A percentile compares a stretch with the other conserved stretches of the same genome.
phyloP scores from a whole-genome alignment of 257 asterid genomes.

The Solanum neorickii region DNA sequence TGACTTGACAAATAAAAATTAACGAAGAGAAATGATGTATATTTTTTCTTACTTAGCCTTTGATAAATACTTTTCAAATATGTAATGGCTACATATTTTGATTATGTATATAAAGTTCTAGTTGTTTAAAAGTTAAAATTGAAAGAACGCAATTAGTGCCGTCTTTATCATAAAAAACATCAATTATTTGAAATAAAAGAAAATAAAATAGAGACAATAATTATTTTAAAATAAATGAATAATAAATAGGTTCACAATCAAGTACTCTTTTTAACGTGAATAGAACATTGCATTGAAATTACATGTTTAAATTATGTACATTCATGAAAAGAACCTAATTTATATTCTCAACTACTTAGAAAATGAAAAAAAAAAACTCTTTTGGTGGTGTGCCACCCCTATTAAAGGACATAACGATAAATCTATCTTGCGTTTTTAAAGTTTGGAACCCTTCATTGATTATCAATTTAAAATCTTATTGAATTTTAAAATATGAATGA shows the following conservation, averaged over 20 bases:
- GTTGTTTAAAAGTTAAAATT: too few relatives aligned
- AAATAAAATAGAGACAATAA: too few relatives aligned
- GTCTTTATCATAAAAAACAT: too few relatives aligned
- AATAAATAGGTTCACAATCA: not conserved
- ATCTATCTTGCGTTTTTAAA: not conserved
- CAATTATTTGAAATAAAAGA: too few relatives aligned
- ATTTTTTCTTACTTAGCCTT: not conserved
- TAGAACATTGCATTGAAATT: not conserved
- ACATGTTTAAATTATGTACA: not conserved
- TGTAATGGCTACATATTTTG: not conserved
- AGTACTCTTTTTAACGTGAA: not conserved
- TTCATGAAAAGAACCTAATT: not conserved
- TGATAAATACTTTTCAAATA: not conserved
- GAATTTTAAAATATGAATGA: not conserved
- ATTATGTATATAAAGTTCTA: not conserved
- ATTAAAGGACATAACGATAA: not conserved
- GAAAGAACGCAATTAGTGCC: too few relatives aligned
- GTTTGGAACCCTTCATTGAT: not conserved
- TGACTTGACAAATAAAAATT: not conserved
- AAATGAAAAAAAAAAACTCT: not conserved
- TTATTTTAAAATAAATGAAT: too few relatives aligned
- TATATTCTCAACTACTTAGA: not conserved
- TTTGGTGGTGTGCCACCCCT: not conserved
- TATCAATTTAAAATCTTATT: not conserved
- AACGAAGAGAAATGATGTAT: too few relatives aligned